Base-by-base conservation (phyloP, 2,329 filamentous ascomycete species). In the Ascochyta pisi region DNA sequence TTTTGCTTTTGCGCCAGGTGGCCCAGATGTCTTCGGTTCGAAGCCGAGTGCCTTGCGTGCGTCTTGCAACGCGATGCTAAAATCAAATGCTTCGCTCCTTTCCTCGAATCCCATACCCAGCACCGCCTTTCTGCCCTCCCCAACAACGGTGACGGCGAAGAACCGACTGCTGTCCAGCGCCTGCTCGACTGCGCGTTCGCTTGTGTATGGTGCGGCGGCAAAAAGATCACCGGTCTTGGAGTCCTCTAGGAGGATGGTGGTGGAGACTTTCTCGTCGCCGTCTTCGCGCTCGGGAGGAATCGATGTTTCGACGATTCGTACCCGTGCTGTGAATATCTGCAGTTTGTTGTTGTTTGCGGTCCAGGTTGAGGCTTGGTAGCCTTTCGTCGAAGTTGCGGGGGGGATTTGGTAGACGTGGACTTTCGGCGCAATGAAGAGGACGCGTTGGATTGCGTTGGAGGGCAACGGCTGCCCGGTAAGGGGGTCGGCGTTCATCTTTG, bases 341-440 rank as follows among this genome's bases (percentile, higher is more conserved):
- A 88, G 86, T 35, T 81, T 81, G 65, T 85, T 83, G 61, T 84
- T 82, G 57, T 86, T 84, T 57, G 79, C 76, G 26, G 91, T 96
- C 92, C 92, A 96, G 61, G 84, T 79, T 12, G 87, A 83, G 56
- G 92, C 92, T 33, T 83, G 84, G 81, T 96, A 90, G 74, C 92
- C 92, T 74, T 89, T 89, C 67, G 87, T 91, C 16, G 88, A 89
- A 40, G 88, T 83, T 54, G 92, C 81, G 23, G 92, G 91, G 16
- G 92, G 92, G 74, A 96, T 92, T 70, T 89, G 87, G 83, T 96
- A 96, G 81, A 96, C 84, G 80, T 96, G 91, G 62, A 95, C 89
- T 62, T 83, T 81, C 68, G 83, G 80, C 61, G 88, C 85, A 74
- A 92, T 80, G 83, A 91, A 93, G 74, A 96, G 88, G 73, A 95